Percentiles rank a stretch among this genome's conserved stretches.
phyloP scores from a whole-genome alignment of 2,329 filamentous ascomycete species.

The Colletotrichum sp. region DNA sequence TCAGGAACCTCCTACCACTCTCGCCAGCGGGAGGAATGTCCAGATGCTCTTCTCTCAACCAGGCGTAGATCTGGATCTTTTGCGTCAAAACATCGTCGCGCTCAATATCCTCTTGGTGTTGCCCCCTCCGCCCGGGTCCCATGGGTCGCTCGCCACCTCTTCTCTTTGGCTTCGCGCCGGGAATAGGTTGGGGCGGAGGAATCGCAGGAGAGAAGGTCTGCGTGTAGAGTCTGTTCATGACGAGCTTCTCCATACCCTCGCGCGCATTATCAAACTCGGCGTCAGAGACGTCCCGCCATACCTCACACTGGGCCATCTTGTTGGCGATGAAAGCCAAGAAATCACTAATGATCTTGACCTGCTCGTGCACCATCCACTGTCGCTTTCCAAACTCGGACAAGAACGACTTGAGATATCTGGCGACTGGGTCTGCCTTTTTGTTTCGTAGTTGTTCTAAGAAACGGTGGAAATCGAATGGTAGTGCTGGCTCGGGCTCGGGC shows the following conservation, averaged over 20 bases:
- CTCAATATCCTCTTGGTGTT: constrained; percentile 98
- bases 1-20: constrained; percentile 86
- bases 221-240: constrained; percentile 96
- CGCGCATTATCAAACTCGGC: constrained; percentile 97
- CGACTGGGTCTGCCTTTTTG: constrained; percentile 96
- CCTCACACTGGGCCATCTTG: constrained; percentile 97
- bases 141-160: constrained; percentile 71
- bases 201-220: constrained; percentile 98
- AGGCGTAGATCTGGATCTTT: constrained; percentile 96
- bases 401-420: constrained; percentile 94
- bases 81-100: constrained; percentile 94
- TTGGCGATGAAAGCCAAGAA: constrained; percentile 96
- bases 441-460: constrained; percentile 96
- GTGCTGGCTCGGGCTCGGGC: constrained; percentile 78
- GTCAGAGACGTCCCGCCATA: constrained; percentile 95
- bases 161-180: constrained; percentile 70
- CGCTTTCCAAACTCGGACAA: constrained; percentile 94
- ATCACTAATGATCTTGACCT: constrained; percentile 98
- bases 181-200: constrained; percentile 75
- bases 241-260: constrained; percentile 98
- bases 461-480: constrained; percentile 96
- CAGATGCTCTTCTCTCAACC: constrained; percentile 91
- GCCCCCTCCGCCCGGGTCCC: constrained; percentile 85
- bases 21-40: constrained; percentile 88
- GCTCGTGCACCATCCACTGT: constrained; percentile 99